Conservation (phyloP, 1,139 yeast species). For the Chernovozyma aurita region DNA sequence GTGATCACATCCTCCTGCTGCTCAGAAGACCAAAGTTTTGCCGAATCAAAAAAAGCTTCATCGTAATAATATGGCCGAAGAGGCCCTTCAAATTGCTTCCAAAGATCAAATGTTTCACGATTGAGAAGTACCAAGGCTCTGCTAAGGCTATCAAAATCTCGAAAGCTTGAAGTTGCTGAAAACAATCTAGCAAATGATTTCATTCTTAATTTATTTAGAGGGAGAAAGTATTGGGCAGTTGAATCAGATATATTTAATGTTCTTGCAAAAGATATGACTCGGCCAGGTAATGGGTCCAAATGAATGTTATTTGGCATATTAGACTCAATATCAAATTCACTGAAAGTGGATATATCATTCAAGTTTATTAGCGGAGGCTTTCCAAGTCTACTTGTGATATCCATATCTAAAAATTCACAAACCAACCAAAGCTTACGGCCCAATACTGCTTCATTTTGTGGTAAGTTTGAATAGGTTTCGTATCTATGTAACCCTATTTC, state of each 20-base stretch:
- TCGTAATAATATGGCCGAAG: neutral
- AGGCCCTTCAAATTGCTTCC: neutral
- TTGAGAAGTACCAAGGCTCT: neutral
- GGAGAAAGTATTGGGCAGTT: neutral
- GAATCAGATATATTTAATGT: neutral
- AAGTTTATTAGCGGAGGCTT: conserved; percentile 49
- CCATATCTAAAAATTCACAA: conserved; percentile 52
- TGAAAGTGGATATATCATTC: conserved; percentile 16
- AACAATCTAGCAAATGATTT: neutral
- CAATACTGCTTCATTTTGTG: conserved; percentile 30
- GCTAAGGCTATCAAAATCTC: neutral
- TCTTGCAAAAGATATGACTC: neutral
- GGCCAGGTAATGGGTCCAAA: neutral
- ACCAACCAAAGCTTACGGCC: conserved; percentile 52
- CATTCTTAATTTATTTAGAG: neutral
- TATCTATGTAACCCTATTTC: conserved; percentile 62
- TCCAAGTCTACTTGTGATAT: conserved; percentile 51
- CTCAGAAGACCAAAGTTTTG: neutral
- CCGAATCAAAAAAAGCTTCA: neutral
- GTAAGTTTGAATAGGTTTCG: conserved; percentile 41
- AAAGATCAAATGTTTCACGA: neutral
- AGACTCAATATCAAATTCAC: conserved; percentile 10
- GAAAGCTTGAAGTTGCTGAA: neutral
- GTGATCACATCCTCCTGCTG: neutral
- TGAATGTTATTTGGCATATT: neutral